Conservation (phyloP, 768 basidiomycete species). For the Gymnopilus junonius region DNA sequence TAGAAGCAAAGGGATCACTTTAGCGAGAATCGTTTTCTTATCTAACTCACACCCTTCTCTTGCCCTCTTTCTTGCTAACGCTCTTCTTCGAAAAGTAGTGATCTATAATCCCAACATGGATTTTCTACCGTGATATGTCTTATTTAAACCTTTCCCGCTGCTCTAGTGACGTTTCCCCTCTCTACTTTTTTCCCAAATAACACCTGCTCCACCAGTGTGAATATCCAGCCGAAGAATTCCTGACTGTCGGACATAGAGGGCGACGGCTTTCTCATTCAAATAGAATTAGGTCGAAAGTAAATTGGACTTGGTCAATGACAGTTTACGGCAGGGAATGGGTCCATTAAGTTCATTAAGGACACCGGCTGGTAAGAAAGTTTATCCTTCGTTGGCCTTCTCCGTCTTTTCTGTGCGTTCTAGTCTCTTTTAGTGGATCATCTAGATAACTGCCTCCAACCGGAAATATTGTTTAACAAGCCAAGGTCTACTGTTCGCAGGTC, state of each 20-base stretch:
- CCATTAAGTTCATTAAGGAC: neutral
- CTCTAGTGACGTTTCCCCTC: neutral
- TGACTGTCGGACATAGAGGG: neutral
- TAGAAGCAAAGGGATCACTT: conserved; percentile 31
- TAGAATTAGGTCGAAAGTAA: neutral
- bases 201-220: too few relatives aligned
- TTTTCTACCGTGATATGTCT: neutral
- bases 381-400: neutral
- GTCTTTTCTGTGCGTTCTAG: neutral
- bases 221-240: neutral
- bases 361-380: neutral
- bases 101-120: too few relatives aligned
- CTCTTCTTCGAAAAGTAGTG: too few relatives aligned
- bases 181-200: neutral
- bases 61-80: neutral
- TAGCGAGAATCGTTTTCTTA: conserved; percentile 6
- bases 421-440: too few relatives aligned
- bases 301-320: neutral
- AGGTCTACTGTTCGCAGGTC: neutral
- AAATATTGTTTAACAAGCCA: neutral
- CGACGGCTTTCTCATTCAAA: neutral
- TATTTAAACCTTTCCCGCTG: neutral
- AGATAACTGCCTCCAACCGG: too few relatives aligned
- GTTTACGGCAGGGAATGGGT: neutral
- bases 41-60: neutral